Evolutionary conservation across 768 basidiomycete genomes (phyloP), one percentile per base, ranked within the genome.

Genomic region (Lentinula aciculospora): DNA sequence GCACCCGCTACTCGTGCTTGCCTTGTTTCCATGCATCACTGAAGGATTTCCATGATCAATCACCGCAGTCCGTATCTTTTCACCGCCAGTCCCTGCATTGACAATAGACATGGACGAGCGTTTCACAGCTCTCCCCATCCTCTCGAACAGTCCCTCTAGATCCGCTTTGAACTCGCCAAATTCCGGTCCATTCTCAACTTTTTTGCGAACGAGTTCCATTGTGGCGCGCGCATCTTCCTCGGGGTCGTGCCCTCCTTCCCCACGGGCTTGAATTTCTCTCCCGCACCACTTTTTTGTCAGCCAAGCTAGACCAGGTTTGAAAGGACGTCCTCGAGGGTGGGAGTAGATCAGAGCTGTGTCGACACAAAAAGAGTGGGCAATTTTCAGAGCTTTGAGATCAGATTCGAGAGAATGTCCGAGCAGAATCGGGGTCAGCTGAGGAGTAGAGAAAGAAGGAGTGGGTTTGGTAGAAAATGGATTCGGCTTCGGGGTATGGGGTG

Each of bases 291-390:
- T 93, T 67, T 91, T 90, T 45, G 92, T 92, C 45, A 99, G 82
- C 94, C 94, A 98, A n/a, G 94, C 94, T 6, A 99, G 80, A 1
- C 92, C 93, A 0, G 96, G 93, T 72, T 98, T 98, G 61, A 93
- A 83, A 0, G 96, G 94, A 39, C 92, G 83, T 1, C 96, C 94
- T 19, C 93, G 86, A 0, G 96, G 93, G 71, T 99, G 96, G 67
- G 94, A 89, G 72, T 86, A 99, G 9, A 88, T 69, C 4, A 99
- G 67, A 0, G 94, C 90, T 1, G 96, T 98, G 67, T 99, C 96
- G 65, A 98, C 90, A 66, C 93, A 93, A 51, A 81, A 74, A 0
- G 94, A 85, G 65, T 98, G 94, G 62, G 85, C 83, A 34, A 96
- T 80, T 63, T 90, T 92, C 60, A 99, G 82, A 0, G 93, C 92